A percentile compares a stretch with the other conserved stretches of the same genome.
These are phyloP conservation scores for Yamadazyma trypodendri DNA, from an alignment of 1,139 yeast species.

Conservation along the genomic window DNA sequence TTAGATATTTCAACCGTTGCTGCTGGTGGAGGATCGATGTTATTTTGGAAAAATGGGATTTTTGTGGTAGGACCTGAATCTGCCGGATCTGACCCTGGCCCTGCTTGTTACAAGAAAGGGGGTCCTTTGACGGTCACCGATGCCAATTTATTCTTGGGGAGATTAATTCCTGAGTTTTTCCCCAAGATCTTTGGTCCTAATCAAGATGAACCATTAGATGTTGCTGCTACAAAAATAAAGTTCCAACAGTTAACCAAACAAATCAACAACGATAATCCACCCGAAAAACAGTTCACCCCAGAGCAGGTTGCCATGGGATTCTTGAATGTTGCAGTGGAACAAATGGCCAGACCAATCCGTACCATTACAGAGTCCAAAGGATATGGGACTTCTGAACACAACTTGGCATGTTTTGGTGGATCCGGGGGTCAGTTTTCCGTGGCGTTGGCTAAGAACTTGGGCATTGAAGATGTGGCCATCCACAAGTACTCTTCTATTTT, in stretches of 20 bases:
- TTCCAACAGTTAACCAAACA: slow-evolving; percentile 32
- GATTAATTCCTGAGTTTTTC: slow-evolving; percentile 40
- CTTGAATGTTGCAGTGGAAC: slow-evolving; percentile 44
- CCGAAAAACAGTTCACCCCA: slow-evolving; percentile 24
- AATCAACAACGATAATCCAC: slow-evolving; percentile 29
- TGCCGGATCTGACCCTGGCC: slow-evolving; percentile 50
- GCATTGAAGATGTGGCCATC: slow-evolving; percentile 38
- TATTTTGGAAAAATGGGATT: slow-evolving; percentile 46
- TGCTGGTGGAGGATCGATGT: slow-evolving; percentile 49
- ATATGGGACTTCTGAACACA: slow-evolving; percentile 38
- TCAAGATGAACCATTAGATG: slow-evolving; percentile 40
- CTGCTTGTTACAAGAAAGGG: slow-evolving; percentile 46
- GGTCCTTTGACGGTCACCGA: slow-evolving; percentile 50
- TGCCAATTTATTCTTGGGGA: slow-evolving; percentile 43
- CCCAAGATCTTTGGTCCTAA: slow-evolving; percentile 46
- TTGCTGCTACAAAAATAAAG: slow-evolving; percentile 27
- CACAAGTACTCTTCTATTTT: slow-evolving; percentile 45
- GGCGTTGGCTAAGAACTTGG: slow-evolving; percentile 38
- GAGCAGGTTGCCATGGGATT: slow-evolving; percentile 46
- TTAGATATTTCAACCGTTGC: slow-evolving; percentile 48
- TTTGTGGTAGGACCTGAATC: slow-evolving; percentile 50
- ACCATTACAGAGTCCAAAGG: slow-evolving; percentile 47
- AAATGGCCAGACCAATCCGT: slow-evolving; percentile 48
- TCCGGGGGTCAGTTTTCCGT: slow-evolving; percentile 49
- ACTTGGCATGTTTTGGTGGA: slow-evolving; percentile 47